phyloP scores from a whole-genome alignment of 1,139 yeast genomes.

The Lodderomyces orthopsilosis region DNA sequence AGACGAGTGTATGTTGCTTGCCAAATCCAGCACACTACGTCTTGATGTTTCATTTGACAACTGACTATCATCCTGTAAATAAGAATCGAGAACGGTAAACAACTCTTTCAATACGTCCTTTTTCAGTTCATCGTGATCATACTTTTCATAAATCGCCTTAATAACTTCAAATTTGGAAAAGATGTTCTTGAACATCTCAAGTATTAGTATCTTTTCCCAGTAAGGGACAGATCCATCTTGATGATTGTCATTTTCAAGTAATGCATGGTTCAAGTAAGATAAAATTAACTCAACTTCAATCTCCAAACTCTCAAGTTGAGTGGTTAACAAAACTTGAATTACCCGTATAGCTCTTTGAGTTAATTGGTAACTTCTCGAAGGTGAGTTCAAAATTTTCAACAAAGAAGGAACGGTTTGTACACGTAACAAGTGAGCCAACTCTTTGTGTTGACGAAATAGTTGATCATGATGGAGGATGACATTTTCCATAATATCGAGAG shows the following conservation, averaged over 20 bases:
- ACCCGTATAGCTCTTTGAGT: constrained; percentile 74
- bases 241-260: constrained; percentile 28
- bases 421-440: constrained; percentile 63
- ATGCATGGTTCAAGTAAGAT: constrained; percentile 66
- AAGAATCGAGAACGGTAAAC: constrained; percentile 43
- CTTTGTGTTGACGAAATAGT: constrained; percentile 58
- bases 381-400: constrained; percentile 54
- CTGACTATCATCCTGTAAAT: constrained; percentile 27
- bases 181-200: constrained; percentile 67
- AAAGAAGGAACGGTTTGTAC: constrained; percentile 72
- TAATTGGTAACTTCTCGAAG: constrained; percentile 55
- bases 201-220: constrained; percentile 73
- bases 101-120: constrained; percentile 63
- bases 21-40: constrained; percentile 17
- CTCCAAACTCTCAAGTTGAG: constrained; percentile 59
- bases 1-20: background rate
- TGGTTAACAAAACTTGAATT: constrained; percentile 55
- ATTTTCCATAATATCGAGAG: constrained; percentile 78
- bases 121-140: constrained; percentile 57
- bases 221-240: constrained; percentile 3
- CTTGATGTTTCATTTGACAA: constrained; percentile 34
- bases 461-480: constrained; percentile 53
- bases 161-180: constrained; percentile 56
- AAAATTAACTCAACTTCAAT: constrained; percentile 81
- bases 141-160: constrained; percentile 53